Base-by-base conservation (phyloP, 306 rosid species). In the Pterocarpus macrocarpus region DNA sequence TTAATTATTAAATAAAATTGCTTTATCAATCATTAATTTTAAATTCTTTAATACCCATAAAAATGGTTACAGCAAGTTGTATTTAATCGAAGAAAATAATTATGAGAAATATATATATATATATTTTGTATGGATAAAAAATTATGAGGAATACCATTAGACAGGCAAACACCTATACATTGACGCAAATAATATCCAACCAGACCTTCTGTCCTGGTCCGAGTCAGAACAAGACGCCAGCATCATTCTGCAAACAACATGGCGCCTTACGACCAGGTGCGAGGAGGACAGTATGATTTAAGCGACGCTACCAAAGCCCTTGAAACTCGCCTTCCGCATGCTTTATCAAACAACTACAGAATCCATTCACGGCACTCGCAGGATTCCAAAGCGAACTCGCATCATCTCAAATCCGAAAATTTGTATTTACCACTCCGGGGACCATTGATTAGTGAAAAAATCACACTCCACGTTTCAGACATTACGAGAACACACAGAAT, bases 401-500 rank as follows among this genome's bases (percentile, higher is more conserved):
- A 43, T 65, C 36, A 64, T 47, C 81, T 16, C 30, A 63, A 76
- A 55, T 64, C 52, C 15, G 8, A 33, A n/a, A 44, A 28, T 64
- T 53, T 52, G 62, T 7, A 64, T 10, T 62, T 47, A 73, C 50
- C 68, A 52, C 50, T 2, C 58, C 2, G 57, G 74, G 47, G 49
- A n/a, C 41, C 77, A 57, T 39, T 82, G 64, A 77, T 50, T 35
- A n/a, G 36, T 56, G 9, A 47, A n/a, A 39, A 58, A 71, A 65
- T 62, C 43, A 39, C 50, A 13, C 67, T 15, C 38, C 78, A 17
- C 1, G 28, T 65, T 85, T 38, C 39, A 49, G 12, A 66, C 56
- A 66, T 47, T 58, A 73, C 22, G 56, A 79, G 45, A 80, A 59
- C 38, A 71, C 45, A 66, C 15, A n/a, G 17, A 80, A 33, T 44